Conservation (phyloP, 1,284 basidiomycete genomes). For the Boletus austroedulis region DNA sequence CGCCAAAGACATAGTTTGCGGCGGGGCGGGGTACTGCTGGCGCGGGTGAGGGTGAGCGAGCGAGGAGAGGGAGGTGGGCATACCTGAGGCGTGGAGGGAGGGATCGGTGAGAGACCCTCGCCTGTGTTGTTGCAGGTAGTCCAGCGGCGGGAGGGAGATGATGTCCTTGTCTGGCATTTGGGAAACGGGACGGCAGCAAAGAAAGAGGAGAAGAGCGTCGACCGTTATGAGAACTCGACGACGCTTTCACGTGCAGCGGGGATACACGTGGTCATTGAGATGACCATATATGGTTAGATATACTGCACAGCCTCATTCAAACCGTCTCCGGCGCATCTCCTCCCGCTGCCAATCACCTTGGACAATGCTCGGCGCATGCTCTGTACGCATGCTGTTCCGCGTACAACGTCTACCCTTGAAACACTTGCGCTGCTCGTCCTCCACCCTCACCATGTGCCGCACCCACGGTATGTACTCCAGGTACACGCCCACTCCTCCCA, state of each 20-base stretch:
- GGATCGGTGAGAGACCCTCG: constrained; percentile 79
- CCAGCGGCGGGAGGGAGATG: constrained; percentile 64
- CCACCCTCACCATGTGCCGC: constrained; percentile 62
- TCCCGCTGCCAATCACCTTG: constrained; percentile 40
- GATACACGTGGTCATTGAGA: constrained; percentile 27
- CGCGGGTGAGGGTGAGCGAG: background rate
- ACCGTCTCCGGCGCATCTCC: constrained; percentile 32
- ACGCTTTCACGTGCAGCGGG: constrained; percentile 32
- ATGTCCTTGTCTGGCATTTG: constrained; percentile 23
- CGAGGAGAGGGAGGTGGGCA: background rate
- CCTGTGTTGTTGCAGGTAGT: constrained; percentile 73
- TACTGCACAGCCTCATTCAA: background rate
- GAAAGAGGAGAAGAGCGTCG: background rate
- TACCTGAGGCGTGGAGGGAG: constrained; percentile 55
- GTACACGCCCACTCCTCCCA: constrained; percentile 41
- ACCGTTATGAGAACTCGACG: background rate
- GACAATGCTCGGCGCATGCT: constrained; percentile 44
- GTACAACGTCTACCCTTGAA: constrained; percentile 45
- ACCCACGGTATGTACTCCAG: constrained; percentile 75
- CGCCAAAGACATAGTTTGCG: constrained; percentile 69
- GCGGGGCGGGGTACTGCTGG: constrained; percentile 51
- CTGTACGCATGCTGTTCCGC: constrained; percentile 50
- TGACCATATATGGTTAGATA: constrained; percentile 27
- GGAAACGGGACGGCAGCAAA: background rate
- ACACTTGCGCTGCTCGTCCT: constrained; percentile 55